Evolutionary conservation across 208 protist species (phyloP).

Genomic region (Trypanosoma avium): DNA sequence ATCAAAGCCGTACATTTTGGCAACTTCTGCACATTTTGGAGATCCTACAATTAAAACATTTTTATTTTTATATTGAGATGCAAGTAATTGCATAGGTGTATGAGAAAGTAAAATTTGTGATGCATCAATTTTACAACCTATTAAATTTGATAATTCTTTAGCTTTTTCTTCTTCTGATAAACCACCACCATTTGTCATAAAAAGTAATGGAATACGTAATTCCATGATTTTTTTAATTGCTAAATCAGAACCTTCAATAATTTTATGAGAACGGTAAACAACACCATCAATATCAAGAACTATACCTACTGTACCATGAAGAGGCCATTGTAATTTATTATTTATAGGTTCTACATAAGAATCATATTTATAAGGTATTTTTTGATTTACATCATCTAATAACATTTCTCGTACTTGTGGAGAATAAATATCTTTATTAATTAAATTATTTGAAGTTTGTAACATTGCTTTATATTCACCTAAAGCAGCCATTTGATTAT

Average conservation of each 20-base stretch:
- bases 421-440: constrained; percentile 39
- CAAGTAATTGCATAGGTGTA: constrained; percentile 81
- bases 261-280: constrained; percentile 53
- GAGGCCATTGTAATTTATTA: constrained; percentile 42
- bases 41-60: constrained; percentile 71
- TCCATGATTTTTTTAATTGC: constrained; percentile 61
- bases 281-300: constrained; percentile 89
- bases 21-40: constrained; percentile 46
- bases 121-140: constrained; percentile 50
- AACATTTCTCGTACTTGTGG: constrained; percentile 40
- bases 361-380: constrained; percentile 78
- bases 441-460: constrained; percentile 10
- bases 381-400: constrained; percentile 51
- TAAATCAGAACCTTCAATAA: constrained; percentile 70
- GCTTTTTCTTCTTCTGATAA: constrained; percentile 75
- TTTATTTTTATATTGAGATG: constrained; percentile 37
- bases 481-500: constrained; percentile 71
- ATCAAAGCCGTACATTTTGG: constrained; percentile 69
- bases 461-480: constrained; percentile 60
- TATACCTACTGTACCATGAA: constrained; percentile 74
- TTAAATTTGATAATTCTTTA: constrained; percentile 52
- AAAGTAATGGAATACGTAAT: constrained; percentile 77
- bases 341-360: constrained; percentile 31
- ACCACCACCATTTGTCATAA: constrained; percentile 83
- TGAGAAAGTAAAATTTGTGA: constrained; percentile 72